These are phyloP conservation scores for Scheffersomyces stambukii DNA, from an alignment of 1,139 yeast species.

Conservation along the genomic window DNA sequence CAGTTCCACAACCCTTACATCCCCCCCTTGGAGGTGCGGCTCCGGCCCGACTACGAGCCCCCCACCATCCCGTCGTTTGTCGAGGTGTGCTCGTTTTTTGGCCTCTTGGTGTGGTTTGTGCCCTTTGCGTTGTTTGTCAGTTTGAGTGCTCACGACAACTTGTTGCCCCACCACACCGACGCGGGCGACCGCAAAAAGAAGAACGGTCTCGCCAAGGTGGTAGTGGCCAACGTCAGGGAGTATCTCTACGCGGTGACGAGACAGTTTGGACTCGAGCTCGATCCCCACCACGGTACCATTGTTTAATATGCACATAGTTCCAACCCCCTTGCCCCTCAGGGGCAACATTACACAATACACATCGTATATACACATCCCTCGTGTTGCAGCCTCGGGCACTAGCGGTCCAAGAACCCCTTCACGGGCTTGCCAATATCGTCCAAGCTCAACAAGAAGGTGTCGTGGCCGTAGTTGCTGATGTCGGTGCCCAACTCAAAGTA, in stretches of 20 bases:
- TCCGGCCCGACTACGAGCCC: constrained; percentile 54
- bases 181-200: constrained; percentile 33
- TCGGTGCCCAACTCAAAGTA: constrained; percentile 76
- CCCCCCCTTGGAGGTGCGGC: constrained; percentile 53
- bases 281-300: constrained; percentile 53
- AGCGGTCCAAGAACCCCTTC: constrained; percentile 44
- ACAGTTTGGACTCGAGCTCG: constrained; percentile 60
- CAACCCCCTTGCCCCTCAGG: no score
- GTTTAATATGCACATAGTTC: constrained; percentile 18
- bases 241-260: constrained; percentile 45
- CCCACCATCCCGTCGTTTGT: constrained; percentile 78
- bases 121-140: constrained; percentile 93
- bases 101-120: constrained; percentile 87
- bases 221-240: constrained; percentile 52
- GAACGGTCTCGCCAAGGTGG: constrained; percentile 50
- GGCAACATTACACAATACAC: no score
- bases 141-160: constrained; percentile 87
- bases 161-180: constrained; percentile 60
- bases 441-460: constrained; percentile 76
- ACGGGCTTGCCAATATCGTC: constrained; percentile 80
- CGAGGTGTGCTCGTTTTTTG: constrained; percentile 92
- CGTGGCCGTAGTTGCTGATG: constrained; percentile 82
- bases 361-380: background rate
- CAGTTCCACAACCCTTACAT: constrained; percentile 70
- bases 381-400: constrained; percentile 1